These are phyloP conservation scores for Pouteria glomerata DNA, from an alignment of 148 eudicot species.

Conservation along the genomic window DNA sequence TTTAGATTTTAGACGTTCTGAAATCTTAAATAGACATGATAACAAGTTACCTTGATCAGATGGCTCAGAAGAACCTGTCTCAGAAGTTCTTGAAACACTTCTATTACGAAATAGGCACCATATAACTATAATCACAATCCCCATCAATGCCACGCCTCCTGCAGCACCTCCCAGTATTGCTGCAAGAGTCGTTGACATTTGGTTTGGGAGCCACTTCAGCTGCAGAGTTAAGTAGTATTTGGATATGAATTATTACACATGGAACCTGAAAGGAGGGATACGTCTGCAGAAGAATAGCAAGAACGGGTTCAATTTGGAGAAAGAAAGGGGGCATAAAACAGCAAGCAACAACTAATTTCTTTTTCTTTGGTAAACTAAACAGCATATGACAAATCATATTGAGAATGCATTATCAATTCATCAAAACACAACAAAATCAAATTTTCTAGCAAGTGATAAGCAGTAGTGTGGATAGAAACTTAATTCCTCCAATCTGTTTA, in stretches of 20 bases:
- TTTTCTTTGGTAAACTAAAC: neutral
- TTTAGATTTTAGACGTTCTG: neutral
- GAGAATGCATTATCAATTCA: neutral
- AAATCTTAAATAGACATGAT: neutral
- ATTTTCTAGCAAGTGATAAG: neutral
- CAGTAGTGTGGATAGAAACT: neutral
- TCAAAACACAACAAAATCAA: neutral
- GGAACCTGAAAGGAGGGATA: slow-evolving; percentile 35
- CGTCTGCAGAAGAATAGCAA: neutral
- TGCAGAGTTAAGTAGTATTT: slow-evolving; percentile 13
- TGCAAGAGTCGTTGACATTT: slow-evolving; percentile 93
- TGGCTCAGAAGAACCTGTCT: slow-evolving; percentile 90
- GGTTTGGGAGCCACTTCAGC: slow-evolving; percentile 52
- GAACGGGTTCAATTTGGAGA: neutral
- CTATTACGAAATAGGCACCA: slow-evolving; percentile 54
- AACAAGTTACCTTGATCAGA: slow-evolving; percentile 63
- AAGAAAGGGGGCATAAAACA: slow-evolving; percentile 13
- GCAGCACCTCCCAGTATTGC: slow-evolving; percentile 93
- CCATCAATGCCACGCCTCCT: slow-evolving; percentile 90
- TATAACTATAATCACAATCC: slow-evolving; percentile 37
- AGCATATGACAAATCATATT: neutral
- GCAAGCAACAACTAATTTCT: neutral
- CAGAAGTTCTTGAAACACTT: slow-evolving; percentile 68
- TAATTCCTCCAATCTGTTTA: neutral
- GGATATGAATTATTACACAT: slow-evolving; percentile 28